Percentiles rank a stretch among this genome's conserved stretches.
Evolutionary conservation across 768 basidiomycete species (phyloP).

Genomic region (Pisolithus tinctorius): DNA sequence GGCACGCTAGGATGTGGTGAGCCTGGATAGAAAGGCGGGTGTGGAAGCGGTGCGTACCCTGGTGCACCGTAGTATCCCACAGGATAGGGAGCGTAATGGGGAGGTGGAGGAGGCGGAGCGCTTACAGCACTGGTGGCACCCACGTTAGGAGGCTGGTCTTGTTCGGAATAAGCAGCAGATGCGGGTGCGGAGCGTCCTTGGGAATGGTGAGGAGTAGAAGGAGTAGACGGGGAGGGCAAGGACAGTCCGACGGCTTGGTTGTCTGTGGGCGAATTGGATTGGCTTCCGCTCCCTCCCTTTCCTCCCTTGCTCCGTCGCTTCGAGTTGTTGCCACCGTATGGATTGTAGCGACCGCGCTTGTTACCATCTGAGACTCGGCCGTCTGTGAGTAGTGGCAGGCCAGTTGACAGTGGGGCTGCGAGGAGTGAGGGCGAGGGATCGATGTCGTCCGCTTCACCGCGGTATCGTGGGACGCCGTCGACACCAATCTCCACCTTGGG

Average conservation of each 20-base stretch:
- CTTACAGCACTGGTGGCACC: neutral
- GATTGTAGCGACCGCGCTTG: conserved; percentile 37
- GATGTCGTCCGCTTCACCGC: conserved; percentile 75
- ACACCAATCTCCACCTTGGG: conserved; percentile 82
- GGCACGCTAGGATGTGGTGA: conserved; percentile 15
- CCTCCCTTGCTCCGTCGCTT: conserved; percentile 34
- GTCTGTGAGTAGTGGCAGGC: conserved; percentile 44
- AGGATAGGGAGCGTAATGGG: conserved; percentile 29
- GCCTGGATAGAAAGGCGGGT: conserved; percentile 2
- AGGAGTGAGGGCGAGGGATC: conserved; percentile 38
- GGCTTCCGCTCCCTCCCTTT: conserved; percentile 22
- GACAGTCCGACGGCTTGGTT: conserved; percentile 14
- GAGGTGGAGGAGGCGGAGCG: conserved; percentile 8
- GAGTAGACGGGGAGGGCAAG: conserved; percentile 23
- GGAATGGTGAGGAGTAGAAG: conserved; percentile 20
- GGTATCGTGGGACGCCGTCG: conserved; percentile 77
- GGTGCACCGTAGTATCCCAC: conserved; percentile 27
- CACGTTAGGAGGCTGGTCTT: neutral
- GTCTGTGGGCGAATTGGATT: conserved; percentile 27
- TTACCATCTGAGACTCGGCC: conserved; percentile 38
- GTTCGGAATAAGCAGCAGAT: neutral
- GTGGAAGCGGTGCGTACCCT: conserved; percentile 12
- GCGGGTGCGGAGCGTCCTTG: conserved; percentile 11
- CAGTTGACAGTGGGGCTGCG: conserved; percentile 37
- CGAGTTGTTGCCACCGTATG: conserved; percentile 27